phyloP scores from a whole-genome alignment of 2,329 filamentous ascomycete genomes.

The Septoria linicola region DNA sequence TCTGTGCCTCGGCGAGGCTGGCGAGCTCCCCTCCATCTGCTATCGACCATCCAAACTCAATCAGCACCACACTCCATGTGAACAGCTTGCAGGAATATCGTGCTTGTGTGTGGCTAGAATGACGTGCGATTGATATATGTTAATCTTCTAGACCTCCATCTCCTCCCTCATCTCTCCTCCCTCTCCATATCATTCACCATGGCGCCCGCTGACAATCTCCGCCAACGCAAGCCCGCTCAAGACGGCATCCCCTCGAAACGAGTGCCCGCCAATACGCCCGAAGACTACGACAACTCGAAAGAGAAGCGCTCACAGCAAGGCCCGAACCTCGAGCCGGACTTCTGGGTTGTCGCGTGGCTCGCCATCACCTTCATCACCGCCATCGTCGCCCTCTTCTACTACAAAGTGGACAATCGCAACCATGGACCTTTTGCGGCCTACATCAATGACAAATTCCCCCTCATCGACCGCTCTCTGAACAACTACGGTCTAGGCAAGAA shows the following conservation, averaged over 20 bases:
- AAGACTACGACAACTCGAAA: conserved; percentile 20
- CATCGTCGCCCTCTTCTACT: conserved; percentile 22
- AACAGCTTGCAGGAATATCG: not conserved
- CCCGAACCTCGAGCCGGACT: conserved; percentile 27
- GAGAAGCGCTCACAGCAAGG: conserved; percentile 7
- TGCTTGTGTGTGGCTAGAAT: conserved; percentile 9
- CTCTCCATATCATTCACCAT: conserved; percentile 7
- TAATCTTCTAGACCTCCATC: not conserved
- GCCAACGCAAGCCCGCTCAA: conserved; percentile 21
- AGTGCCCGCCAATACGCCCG: conserved; percentile 8
- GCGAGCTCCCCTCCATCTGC: too few relatives aligned
- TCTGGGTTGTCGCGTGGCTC: conserved; percentile 22
- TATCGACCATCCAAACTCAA: too few relatives aligned
- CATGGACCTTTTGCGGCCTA: conserved; percentile 24
- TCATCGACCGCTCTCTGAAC: conserved; percentile 21
- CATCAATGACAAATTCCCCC: conserved; percentile 24
- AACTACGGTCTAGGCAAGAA: conserved; percentile 9
- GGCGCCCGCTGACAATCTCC: conserved; percentile 20
- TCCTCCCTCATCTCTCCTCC: not conserved
- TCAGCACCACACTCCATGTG: too few relatives aligned
- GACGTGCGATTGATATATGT: conserved; percentile 7
- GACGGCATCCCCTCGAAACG: conserved; percentile 12
- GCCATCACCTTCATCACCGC: conserved; percentile 19
- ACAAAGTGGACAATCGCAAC: conserved; percentile 29
- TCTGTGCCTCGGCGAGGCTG: too few relatives aligned